Base-by-base conservation (phyloP, 176 grass and related monocot species). In the Oryza nivara region DNA sequence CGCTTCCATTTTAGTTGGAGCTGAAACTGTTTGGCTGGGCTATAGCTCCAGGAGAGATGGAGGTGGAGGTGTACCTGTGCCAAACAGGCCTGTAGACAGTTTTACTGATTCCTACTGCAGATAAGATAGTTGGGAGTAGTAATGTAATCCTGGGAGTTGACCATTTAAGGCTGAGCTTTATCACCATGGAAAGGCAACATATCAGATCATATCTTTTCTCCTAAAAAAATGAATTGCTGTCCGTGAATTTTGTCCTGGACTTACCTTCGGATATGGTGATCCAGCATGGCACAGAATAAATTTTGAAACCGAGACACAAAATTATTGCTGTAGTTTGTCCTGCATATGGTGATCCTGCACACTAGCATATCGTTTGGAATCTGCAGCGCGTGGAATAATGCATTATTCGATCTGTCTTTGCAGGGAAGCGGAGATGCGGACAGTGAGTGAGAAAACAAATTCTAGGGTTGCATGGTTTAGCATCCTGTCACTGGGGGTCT, bases 391-490 rank as follows among this genome's bases (percentile, higher is more conserved):
- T 73, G 12, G 17, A 44, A 61, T 81, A 19, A 91, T 54, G 13
- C 7, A 19, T 88, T 30, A 63, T 71, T 72, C 51, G 44, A 48
- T 84, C 5, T 82, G 73, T 85, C 16, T 69, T 35, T 93, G 48
- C 89, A 98, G 93, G 80, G 96, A 98, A 78, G 89, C 83, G 17
- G 96, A 95, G 6, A 95, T 98, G 96, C 90, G 93, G 66, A 65
- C 7, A 72, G 96, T 95, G 83, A 98, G 96, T 3, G 96, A 95
- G 93, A 93, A 69, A 85, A 98, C 96, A 35, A 95, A 98, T 85
- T 0, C 77, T 4, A 98, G 96, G 80, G 93, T 98, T 75, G 93
- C 93, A 30, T 95, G 96, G 96, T 94, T 89, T 67, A 95, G 96
- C 86, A 79, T 98, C 66, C 68, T 98, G 88, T 98, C 96, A 13